Conservation (phyloP, 2,329 filamentous ascomycete species). For the Cercospora janseana region DNA sequence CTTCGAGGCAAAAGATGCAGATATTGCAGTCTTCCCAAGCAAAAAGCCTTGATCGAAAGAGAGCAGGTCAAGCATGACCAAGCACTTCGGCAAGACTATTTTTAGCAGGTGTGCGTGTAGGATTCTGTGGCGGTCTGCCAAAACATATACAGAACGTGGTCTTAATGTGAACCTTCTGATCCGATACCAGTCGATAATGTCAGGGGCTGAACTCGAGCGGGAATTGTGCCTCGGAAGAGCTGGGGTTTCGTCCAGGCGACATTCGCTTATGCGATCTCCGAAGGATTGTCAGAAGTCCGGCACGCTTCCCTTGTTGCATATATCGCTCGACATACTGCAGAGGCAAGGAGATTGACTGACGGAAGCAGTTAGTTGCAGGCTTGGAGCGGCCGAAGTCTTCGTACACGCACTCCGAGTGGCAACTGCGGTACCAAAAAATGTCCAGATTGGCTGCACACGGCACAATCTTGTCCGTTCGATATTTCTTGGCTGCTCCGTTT, state of each 20-base stretch:
- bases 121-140: background rate
- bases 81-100: conserved; percentile 3
- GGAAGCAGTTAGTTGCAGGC: background rate
- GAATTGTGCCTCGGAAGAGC: too few relatives aligned
- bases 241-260: background rate
- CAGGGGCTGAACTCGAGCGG: too few relatives aligned
- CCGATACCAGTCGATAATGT: too few relatives aligned
- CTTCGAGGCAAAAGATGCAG: too few relatives aligned
- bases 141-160: background rate
- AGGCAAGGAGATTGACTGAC: background rate
- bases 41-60: background rate
- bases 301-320: background rate
- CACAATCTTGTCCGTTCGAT: too few relatives aligned
- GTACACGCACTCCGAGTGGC: too few relatives aligned
- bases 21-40: background rate
- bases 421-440: too few relatives aligned
- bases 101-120: background rate
- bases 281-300: background rate
- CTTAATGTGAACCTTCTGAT: too few relatives aligned
- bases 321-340: background rate
- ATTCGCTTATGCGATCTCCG: conserved; percentile 3
- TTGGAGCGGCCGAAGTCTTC: too few relatives aligned
- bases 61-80: conserved; percentile 1
- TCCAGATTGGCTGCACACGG: too few relatives aligned
- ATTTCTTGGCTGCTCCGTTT: too few relatives aligned